phyloP scores from a whole-genome alignment of 1,284 basidiomycete species.

The Sanghuangporus sanghuang region DNA sequence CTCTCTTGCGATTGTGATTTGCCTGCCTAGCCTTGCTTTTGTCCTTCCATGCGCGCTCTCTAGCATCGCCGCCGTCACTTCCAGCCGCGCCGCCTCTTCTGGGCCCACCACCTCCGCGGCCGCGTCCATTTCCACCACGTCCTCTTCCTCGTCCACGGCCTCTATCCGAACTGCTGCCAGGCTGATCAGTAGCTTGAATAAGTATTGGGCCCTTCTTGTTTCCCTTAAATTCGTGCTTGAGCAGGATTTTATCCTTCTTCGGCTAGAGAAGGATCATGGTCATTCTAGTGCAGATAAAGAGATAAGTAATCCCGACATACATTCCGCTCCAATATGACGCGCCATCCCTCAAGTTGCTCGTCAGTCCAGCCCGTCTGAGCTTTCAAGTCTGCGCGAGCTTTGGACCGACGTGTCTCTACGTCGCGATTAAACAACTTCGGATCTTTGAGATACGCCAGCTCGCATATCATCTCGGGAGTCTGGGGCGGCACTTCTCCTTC shows the following conservation, averaged over 20 bases:
- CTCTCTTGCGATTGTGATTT: constrained; percentile 63
- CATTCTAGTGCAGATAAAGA: constrained; percentile 1
- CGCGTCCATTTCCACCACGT: constrained; percentile 28
- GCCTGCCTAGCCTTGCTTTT: constrained; percentile 60
- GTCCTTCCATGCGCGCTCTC: constrained; percentile 62
- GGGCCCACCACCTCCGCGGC: constrained; percentile 33
- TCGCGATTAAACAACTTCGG: constrained; percentile 76
- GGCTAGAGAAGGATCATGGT: constrained; percentile 39
- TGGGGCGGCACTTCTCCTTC: background rate
- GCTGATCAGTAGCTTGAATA: background rate
- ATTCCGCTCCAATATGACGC: constrained; percentile 78
- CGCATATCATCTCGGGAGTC: constrained; percentile 55
- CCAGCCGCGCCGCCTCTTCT: constrained; percentile 29
- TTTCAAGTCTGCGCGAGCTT: constrained; percentile 58
- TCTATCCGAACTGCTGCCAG: background rate
- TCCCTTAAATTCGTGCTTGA: constrained; percentile 70
- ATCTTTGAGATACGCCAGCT: constrained; percentile 71
- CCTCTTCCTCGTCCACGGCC: constrained; percentile 16
- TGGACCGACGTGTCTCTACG: constrained; percentile 60
- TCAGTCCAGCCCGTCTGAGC: constrained; percentile 67
- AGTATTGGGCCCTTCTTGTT: constrained; percentile 35
- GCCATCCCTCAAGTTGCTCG: constrained; percentile 87
- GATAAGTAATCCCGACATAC: constrained; percentile 38
- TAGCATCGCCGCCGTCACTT: constrained; percentile 30
- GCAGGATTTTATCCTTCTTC: constrained; percentile 64